phyloP scores from a whole-genome alignment of 176 grass and related monocot species.

The Neostapfia colusana region DNA sequence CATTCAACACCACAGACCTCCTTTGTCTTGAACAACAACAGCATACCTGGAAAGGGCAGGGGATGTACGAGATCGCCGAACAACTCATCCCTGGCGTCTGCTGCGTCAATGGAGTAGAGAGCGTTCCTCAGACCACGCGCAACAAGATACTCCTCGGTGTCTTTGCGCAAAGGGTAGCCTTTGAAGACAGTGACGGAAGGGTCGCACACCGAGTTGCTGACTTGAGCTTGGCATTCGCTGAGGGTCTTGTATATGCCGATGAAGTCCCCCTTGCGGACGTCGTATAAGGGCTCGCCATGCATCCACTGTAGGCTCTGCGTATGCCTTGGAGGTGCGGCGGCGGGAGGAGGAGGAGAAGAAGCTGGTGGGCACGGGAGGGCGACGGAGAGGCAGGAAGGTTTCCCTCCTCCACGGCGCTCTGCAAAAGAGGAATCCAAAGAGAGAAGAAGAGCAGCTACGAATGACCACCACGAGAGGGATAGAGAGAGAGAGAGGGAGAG shows the following conservation, averaged over 20 bases:
- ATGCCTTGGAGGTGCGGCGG: slow-evolving; percentile 32
- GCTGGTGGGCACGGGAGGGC: neutral
- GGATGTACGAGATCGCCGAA: slow-evolving; percentile 64
- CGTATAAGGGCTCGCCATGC: slow-evolving; percentile 62
- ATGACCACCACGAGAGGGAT: slow-evolving; percentile 2
- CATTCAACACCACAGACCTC: neutral
- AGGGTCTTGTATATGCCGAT: slow-evolving; percentile 70
- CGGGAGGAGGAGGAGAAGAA: slow-evolving; percentile 45
- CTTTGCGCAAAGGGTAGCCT: slow-evolving; percentile 67
- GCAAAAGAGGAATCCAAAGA: slow-evolving; percentile 30
- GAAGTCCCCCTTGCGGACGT: slow-evolving; percentile 69
- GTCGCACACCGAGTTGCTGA: slow-evolving; percentile 60
- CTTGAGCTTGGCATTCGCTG: slow-evolving; percentile 81
- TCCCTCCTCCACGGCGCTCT: slow-evolving; percentile 37
- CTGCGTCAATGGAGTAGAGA: slow-evolving; percentile 59
- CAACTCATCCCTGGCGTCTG: slow-evolving; percentile 62
- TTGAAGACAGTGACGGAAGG: slow-evolving; percentile 73
- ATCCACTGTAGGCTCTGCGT: slow-evolving; percentile 37
- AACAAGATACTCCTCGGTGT: slow-evolving; percentile 66
- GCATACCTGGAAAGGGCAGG: slow-evolving; percentile 77
- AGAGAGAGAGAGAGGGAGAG: too few relatives aligned
- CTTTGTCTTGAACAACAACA: neutral
- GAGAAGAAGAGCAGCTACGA: slow-evolving; percentile 35
- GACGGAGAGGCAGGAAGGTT: neutral
- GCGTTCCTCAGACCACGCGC: slow-evolving; percentile 54